Percentiles rank a stretch among this genome's conserved stretches.
Evolutionary conservation across 495 filamentous ascomycete species (phyloP).

Genomic region (Wilcoxina mikolae): DNA sequence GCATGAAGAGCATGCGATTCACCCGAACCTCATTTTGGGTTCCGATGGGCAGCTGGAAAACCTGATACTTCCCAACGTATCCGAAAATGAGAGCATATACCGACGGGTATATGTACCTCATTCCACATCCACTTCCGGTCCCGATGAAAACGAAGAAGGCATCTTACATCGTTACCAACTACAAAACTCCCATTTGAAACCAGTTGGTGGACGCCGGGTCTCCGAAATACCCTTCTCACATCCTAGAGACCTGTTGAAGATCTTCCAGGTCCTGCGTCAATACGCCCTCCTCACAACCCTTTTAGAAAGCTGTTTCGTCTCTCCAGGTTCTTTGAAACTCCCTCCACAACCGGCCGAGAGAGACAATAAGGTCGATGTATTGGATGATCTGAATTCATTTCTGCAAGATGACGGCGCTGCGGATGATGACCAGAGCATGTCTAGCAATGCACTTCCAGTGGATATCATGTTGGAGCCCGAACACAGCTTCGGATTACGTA

Average conservation of each 20-base stretch:
- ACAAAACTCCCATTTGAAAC: constrained; percentile 43
- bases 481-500: neutral
- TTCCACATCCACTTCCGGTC: neutral
- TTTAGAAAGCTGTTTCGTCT: constrained; percentile 45
- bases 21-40: neutral
- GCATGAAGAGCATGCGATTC: neutral
- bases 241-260: constrained; percentile 63
- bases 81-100: neutral
- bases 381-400: neutral
- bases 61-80: neutral
- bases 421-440: neutral
- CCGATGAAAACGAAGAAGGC: constrained; percentile 27
- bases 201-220: constrained; percentile 52
- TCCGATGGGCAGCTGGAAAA: neutral
- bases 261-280: constrained; percentile 63
- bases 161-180: constrained; percentile 50
- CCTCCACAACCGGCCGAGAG: neutral
- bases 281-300: constrained; percentile 54
- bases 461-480: constrained; percentile 1
- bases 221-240: constrained; percentile 69
- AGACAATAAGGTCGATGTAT: neutral
- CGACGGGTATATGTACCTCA: neutral
- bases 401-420: neutral
- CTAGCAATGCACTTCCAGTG: neutral
- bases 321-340: neutral